A percentile compares a stretch with the other conserved stretches of the same genome.
phyloP scores from a whole-genome alignment of 768 basidiomycete species.

The Calocera cornea region DNA sequence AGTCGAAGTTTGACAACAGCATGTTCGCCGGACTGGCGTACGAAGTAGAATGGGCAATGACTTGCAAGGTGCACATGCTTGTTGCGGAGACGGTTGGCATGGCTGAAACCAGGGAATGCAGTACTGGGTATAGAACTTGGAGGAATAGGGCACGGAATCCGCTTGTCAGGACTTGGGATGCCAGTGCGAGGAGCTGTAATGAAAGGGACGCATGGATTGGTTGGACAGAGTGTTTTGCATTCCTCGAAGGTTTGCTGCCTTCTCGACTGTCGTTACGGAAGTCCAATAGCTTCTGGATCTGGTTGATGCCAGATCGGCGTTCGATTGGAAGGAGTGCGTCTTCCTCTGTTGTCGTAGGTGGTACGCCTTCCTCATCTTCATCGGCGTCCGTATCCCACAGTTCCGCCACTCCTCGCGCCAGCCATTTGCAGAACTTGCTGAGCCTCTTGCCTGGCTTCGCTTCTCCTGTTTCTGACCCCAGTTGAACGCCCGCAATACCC shows the following conservation, averaged over 20 bases:
- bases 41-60: slow-evolving; percentile 57
- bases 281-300: slow-evolving; percentile 39
- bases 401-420: slow-evolving; percentile 52
- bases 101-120: slow-evolving; percentile 73
- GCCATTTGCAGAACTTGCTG: slow-evolving; percentile 48
- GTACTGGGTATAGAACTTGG: slow-evolving; percentile 67
- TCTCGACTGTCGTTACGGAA: slow-evolving; percentile 16
- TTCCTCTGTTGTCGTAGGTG: slow-evolving; percentile 21
- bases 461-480: slow-evolving; percentile 25
- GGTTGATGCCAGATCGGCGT: slow-evolving; percentile 49
- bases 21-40: slow-evolving; percentile 85
- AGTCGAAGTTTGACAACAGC: slow-evolving; percentile 89
- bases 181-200: slow-evolving; percentile 60
- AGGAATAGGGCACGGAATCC: slow-evolving; percentile 64
- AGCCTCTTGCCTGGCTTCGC: slow-evolving; percentile 33
- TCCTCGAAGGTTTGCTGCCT: slow-evolving; percentile 16
- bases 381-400: slow-evolving; percentile 46
- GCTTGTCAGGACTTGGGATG: slow-evolving; percentile 56
- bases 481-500: slow-evolving; percentile 43
- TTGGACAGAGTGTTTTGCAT: slow-evolving; percentile 30
- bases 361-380: slow-evolving; percentile 22
- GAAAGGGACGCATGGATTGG: slow-evolving; percentile 56
- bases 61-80: slow-evolving; percentile 59
- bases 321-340: slow-evolving; percentile 37
- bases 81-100: slow-evolving; percentile 52